Percentiles rank a stretch among this genome's conserved stretches.
Conservation (phyloP, 192 early-diverging fungal genomes). For the Backusella liffmaniae region DNA sequence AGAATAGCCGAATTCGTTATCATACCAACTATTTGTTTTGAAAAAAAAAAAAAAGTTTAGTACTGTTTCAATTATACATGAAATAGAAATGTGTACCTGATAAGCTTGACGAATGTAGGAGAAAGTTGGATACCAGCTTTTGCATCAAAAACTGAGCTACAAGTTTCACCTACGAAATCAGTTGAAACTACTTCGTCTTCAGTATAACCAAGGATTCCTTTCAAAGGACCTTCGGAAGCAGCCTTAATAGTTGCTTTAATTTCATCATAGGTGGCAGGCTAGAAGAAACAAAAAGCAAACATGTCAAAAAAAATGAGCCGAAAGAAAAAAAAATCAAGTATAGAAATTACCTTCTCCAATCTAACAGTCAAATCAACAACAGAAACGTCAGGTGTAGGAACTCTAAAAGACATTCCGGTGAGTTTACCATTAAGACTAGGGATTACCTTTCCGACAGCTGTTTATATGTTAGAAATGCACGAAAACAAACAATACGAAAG, state of each 20-base stretch:
- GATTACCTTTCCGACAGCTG: conserved; percentile 96
- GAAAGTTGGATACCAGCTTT: conserved; percentile 94
- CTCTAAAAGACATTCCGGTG: conserved; percentile 98
- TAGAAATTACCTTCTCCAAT: conserved; percentile 64
- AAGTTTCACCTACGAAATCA: conserved; percentile 92
- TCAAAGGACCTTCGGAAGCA: conserved; percentile 70
- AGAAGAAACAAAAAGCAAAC: neutral
- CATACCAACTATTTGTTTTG: conserved; percentile 65
- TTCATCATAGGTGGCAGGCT: conserved; percentile 82
- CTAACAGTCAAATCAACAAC: conserved; percentile 97
- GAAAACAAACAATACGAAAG: neutral
- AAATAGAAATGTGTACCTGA: conserved; percentile 57
- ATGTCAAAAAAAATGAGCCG: neutral
- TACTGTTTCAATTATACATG: neutral
- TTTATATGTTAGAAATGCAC: neutral
- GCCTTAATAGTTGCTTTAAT: conserved; percentile 89
- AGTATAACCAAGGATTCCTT: conserved; percentile 93
- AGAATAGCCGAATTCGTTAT: conserved; percentile 93
- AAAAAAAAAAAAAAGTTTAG: conserved; percentile 48
- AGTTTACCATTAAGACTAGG: conserved; percentile 82
- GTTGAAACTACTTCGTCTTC: conserved; percentile 94
- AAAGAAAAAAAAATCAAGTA: neutral
- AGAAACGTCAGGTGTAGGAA: conserved; percentile 92
- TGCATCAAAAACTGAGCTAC: conserved; percentile 94
- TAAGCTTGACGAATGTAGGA: conserved; percentile 92